A percentile compares a stretch with the other conserved stretches of the same genome.
Evolutionary conservation across 2,329 filamentous ascomycete species (phyloP).

Genomic region (Fusarium nelsonii): DNA sequence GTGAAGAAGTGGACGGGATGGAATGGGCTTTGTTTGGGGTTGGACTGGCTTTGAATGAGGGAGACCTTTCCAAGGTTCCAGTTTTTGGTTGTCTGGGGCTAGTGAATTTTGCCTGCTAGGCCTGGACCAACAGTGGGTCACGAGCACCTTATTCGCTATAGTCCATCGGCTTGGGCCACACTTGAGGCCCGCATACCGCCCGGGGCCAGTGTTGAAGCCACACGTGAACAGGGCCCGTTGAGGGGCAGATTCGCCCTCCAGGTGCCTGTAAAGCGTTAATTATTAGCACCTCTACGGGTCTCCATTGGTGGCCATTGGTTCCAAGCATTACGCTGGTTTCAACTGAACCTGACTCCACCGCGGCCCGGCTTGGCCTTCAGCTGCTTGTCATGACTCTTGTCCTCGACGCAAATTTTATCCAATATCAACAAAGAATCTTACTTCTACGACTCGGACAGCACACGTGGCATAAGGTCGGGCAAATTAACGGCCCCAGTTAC

Average conservation of each 20-base stretch:
- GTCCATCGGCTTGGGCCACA: constrained; percentile 22
- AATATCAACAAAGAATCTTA: neutral
- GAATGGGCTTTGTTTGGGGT: constrained; percentile 28
- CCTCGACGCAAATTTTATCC: constrained; percentile 1
- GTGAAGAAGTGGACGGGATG: constrained; percentile 32
- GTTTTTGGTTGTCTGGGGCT: constrained; percentile 43
- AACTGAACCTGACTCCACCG: constrained; percentile 14
- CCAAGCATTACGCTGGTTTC: constrained; percentile 8
- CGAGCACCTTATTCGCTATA: constrained; percentile 38
- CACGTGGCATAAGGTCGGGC: constrained; percentile 25
- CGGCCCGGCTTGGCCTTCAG: neutral
- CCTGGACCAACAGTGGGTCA: constrained; percentile 27
- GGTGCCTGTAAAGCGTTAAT: constrained; percentile 14
- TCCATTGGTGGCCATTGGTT: constrained; percentile 6
- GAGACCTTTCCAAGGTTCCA: constrained; percentile 33
- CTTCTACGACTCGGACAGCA: constrained; percentile 5
- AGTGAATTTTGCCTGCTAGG: constrained; percentile 36
- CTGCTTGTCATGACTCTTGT: constrained; percentile 29
- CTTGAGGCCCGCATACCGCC: constrained; percentile 25
- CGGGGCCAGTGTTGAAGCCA: constrained; percentile 20
- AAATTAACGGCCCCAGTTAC: constrained; percentile 12
- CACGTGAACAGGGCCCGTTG: constrained; percentile 26
- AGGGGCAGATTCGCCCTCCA: constrained; percentile 25
- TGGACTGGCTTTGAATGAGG: constrained; percentile 39
- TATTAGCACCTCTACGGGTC: constrained; percentile 10